phyloP scores from a whole-genome alignment of 169 alveolate genomes.

The Eimeria falciformis region DNA sequence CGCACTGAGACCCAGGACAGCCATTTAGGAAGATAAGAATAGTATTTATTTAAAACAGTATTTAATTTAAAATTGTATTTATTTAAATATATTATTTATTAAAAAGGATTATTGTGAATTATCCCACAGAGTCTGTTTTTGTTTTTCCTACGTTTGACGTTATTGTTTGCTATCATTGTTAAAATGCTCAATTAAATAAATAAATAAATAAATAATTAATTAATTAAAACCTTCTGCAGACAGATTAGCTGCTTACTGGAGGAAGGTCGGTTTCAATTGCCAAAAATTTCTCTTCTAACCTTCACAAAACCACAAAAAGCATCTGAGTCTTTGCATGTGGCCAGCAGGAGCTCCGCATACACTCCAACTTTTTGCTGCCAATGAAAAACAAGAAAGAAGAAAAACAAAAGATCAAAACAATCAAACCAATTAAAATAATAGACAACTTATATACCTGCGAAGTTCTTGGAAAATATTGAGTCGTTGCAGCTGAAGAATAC shows the following conservation, averaged over 20 bases:
- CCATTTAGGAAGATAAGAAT: background rate
- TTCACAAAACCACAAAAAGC: background rate
- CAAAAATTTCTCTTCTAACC: background rate
- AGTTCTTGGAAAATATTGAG: constrained; percentile 35
- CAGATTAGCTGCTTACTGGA: background rate
- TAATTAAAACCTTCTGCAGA: background rate
- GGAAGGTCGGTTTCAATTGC: background rate
- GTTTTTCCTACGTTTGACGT: too few relatives aligned
- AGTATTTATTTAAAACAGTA: too few relatives aligned
- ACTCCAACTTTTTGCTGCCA: background rate
- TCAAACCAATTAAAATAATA: background rate
- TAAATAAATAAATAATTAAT: too few relatives aligned
- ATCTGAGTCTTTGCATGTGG: background rate
- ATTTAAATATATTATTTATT: too few relatives aligned
- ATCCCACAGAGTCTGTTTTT: too few relatives aligned
- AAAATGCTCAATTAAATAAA: too few relatives aligned
- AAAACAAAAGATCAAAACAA: too few relatives aligned
- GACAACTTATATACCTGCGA: background rate
- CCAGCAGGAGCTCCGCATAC: background rate
- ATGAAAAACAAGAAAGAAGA: too few relatives aligned
- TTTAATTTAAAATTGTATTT: too few relatives aligned
- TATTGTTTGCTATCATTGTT: too few relatives aligned
- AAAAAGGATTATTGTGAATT: background rate
- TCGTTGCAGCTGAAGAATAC: constrained; percentile 53
- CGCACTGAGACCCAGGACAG: too few relatives aligned